phyloP scores from a whole-genome alignment of 164 flowering plant species.

The Buxus sempervirens region DNA sequence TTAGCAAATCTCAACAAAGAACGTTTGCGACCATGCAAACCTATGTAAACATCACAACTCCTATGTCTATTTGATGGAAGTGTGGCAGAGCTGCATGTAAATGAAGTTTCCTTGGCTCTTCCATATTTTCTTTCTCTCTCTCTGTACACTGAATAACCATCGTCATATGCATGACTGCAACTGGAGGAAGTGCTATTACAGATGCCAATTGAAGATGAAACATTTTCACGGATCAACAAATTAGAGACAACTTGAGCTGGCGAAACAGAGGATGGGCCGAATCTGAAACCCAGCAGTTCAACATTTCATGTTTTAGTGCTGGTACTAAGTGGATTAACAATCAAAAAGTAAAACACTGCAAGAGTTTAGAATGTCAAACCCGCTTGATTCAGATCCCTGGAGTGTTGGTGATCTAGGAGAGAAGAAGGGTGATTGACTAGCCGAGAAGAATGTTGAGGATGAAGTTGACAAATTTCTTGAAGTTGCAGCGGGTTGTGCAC shows the following conservation, averaged over 20 bases:
- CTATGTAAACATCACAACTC: conserved; percentile 86
- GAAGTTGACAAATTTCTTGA: conserved; percentile 81
- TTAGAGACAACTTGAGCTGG: no score
- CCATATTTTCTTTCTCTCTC: conserved; percentile 42
- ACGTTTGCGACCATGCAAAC: conserved; percentile 80
- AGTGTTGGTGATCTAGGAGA: conserved; percentile 73
- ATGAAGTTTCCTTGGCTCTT: conserved; percentile 39
- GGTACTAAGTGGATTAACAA: conserved; percentile 22
- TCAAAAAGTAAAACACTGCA: conserved; percentile 22
- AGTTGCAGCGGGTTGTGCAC: conserved; percentile 41
- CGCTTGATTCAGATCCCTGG: conserved; percentile 39
- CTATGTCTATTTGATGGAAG: conserved; percentile 50
- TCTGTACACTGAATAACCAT: conserved; percentile 28
- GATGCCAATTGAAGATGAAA: conserved; percentile 45
- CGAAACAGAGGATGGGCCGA: conserved; percentile 25
- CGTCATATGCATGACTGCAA: conserved; percentile 28
- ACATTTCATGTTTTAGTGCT: conserved; percentile 27
- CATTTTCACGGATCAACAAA: conserved; percentile 29
- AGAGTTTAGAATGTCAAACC: conserved; percentile 31
- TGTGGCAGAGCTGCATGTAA: conserved; percentile 39
- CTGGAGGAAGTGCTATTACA: conserved; percentile 37
- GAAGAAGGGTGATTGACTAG: conserved; percentile 87
- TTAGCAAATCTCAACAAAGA: conserved; percentile 66
- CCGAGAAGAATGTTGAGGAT: conserved; percentile 83
- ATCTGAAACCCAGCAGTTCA: conserved; percentile 22